These are phyloP conservation scores for Globisporangium emineosum DNA, from an alignment of 352 stramenopile genomes.

Conservation along the genomic window DNA sequence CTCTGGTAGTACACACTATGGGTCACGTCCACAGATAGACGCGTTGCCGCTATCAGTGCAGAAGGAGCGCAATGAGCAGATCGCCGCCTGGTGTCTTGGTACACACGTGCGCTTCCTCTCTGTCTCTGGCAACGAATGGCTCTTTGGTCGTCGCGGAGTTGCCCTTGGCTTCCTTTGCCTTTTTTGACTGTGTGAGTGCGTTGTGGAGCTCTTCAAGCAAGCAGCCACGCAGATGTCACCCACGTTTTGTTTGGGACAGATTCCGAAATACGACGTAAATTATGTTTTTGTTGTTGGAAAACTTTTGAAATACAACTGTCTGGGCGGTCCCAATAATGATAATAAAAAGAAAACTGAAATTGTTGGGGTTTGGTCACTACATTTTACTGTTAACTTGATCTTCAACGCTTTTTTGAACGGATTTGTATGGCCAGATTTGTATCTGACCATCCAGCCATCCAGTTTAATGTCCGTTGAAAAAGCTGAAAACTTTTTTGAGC, in stretches of 20 bases:
- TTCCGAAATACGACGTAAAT: neutral
- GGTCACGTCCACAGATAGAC: too few species aligned
- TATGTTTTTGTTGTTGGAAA: neutral
- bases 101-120: neutral
- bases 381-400: too few species aligned
- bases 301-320: too few species aligned
- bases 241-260: conserved; percentile 1
- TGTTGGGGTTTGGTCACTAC: too few species aligned
- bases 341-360: too few species aligned
- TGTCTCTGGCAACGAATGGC: conserved; percentile 5
- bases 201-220: neutral
- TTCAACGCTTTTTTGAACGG: too few species aligned
- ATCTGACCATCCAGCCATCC: too few species aligned
- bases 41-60: too few species aligned
- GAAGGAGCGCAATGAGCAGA: neutral
- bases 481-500: neutral
- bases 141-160: neutral
- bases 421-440: too few species aligned
- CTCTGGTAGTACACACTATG: neutral
- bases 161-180: neutral
- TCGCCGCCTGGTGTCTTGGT: neutral
- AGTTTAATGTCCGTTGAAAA: neutral
- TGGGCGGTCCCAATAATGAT: too few species aligned
- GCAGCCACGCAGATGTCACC: neutral
- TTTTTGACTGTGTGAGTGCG: neutral